phyloP scores from a whole-genome alignment of 495 filamentous ascomycete species.

The Mycothermus thermophilus region DNA sequence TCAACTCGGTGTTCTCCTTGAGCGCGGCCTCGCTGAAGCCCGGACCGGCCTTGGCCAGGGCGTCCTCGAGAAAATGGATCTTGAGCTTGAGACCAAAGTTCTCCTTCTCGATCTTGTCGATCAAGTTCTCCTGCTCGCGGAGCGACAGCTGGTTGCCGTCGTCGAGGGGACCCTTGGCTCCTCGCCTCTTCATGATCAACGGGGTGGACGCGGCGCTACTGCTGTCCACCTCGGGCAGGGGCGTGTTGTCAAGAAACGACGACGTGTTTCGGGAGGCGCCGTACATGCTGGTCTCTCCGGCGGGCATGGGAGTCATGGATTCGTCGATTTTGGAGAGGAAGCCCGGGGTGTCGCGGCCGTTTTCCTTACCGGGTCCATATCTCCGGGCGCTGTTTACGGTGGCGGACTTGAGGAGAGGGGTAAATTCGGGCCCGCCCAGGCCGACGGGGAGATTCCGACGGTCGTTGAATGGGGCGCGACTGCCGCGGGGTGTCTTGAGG shows the following conservation, averaged over 20 bases:
- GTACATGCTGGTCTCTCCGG: conserved; percentile 53
- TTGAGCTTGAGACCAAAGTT: conserved; percentile 71
- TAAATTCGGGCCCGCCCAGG: conserved; percentile 66
- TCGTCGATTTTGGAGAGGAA: conserved; percentile 48
- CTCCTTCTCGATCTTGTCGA: conserved; percentile 90
- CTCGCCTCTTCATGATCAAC: conserved; percentile 46
- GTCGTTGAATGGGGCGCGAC: conserved; percentile 50
- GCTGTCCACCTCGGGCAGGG: conserved; percentile 49
- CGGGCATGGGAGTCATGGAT: conserved; percentile 47
- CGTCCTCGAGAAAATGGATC: conserved; percentile 68
- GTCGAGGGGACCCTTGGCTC: conserved; percentile 50
- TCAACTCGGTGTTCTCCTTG: conserved; percentile 89
- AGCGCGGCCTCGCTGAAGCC: conserved; percentile 75
- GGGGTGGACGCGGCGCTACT: conserved; percentile 75
- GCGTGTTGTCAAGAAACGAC: conserved; percentile 37
- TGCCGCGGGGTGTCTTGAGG: conserved; percentile 53
- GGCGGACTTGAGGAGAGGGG: conserved; percentile 81
- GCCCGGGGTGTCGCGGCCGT: conserved; percentile 51
- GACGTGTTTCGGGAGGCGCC: conserved; percentile 43
- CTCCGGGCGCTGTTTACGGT: conserved; percentile 62
- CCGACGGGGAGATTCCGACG: conserved; percentile 50
- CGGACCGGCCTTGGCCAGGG: conserved; percentile 69
- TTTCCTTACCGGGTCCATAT: conserved; percentile 38
- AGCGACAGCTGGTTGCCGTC: conserved; percentile 80
- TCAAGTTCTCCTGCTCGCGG: conserved; percentile 87